Conservation (phyloP, 768 basidiomycete species). For the Auricularia heimuer region DNA sequence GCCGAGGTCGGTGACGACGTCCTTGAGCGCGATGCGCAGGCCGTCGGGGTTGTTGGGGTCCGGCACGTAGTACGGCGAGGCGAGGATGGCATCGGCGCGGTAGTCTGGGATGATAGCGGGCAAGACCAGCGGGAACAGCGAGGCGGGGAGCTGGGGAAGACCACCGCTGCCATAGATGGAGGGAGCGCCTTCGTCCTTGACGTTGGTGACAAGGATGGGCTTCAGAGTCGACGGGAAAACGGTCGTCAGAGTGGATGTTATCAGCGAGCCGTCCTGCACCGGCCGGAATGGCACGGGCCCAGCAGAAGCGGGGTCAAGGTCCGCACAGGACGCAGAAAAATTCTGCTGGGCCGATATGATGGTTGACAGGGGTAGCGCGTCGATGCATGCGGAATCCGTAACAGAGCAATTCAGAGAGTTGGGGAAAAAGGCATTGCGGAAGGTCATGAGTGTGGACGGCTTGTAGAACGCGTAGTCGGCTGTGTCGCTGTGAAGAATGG, state of each 20-base stretch:
- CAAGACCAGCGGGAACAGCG: not conserved
- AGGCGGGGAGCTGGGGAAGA: not conserved
- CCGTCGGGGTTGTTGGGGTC: constrained; percentile 19
- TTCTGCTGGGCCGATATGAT: constrained; percentile 47
- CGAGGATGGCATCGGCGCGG: constrained; percentile 35
- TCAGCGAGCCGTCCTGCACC: constrained; percentile 55
- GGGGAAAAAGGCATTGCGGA: constrained; percentile 44
- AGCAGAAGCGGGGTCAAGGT: constrained; percentile 40
- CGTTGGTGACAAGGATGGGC: constrained; percentile 61
- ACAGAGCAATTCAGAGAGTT: constrained; percentile 39
- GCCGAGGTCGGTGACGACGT: constrained; percentile 55
- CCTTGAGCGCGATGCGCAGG: constrained; percentile 42
- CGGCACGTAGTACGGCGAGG: constrained; percentile 38
- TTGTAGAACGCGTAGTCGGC: constrained; percentile 72
- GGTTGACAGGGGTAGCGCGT: constrained; percentile 34
- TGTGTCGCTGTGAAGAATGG: constrained; percentile 83
- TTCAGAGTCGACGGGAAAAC: constrained; percentile 48
- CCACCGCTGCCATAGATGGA: constrained; percentile 29
- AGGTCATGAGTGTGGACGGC: constrained; percentile 37
- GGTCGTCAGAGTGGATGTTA: constrained; percentile 56
- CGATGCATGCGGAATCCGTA: constrained; percentile 40
- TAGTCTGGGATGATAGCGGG: constrained; percentile 29
- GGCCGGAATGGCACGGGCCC: constrained; percentile 54
- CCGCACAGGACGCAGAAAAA: constrained; percentile 32
- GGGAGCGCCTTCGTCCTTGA: constrained; percentile 61